phyloP scores from a whole-genome alignment of 768 basidiomycete genomes.

The Lyophyllum semitale region DNA sequence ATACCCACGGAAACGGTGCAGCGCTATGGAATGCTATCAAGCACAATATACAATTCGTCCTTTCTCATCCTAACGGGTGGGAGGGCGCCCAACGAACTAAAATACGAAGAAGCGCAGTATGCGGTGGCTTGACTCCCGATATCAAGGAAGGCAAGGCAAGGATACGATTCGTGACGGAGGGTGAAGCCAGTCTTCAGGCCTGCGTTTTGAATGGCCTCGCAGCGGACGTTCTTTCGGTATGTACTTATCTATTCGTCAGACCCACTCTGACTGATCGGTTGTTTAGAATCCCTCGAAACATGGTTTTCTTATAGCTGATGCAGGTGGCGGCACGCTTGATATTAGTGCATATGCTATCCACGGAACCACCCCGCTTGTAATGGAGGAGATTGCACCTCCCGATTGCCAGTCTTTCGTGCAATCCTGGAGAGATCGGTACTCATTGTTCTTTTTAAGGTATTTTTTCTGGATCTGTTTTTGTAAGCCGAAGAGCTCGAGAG shows the following conservation, averaged over 20 bases:
- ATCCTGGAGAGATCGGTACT: background rate
- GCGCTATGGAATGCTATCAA: conserved; percentile 73
- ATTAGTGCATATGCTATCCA: conserved; percentile 80
- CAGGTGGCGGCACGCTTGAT: conserved; percentile 80
- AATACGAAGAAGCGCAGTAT: conserved; percentile 74
- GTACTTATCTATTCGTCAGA: conserved; percentile 18
- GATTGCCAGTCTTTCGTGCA: conserved; percentile 54
- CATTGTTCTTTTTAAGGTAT: conserved; percentile 51
- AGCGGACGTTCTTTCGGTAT: conserved; percentile 72
- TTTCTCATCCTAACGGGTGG: conserved; percentile 85
- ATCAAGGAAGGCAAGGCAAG: conserved; percentile 71
- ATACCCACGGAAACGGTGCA: conserved; percentile 80
- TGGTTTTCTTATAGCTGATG: conserved; percentile 80
- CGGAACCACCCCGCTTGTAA: conserved; percentile 67
- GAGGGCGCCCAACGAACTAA: conserved; percentile 76
- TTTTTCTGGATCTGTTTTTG: conserved; percentile 83
- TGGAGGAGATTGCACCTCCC: conserved; percentile 82
- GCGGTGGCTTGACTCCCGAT: conserved; percentile 73
- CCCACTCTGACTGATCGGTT: background rate
- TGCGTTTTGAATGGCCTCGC: conserved; percentile 79
- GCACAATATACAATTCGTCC: conserved; percentile 68
- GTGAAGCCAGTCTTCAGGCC: conserved; percentile 81
- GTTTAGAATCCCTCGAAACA: conserved; percentile 69
- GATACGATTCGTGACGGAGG: conserved; percentile 82
- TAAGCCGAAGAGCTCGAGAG: conserved; percentile 70